Base-by-base conservation (phyloP, 345 rosid species). In the Eucalyptus cloeziana region DNA sequence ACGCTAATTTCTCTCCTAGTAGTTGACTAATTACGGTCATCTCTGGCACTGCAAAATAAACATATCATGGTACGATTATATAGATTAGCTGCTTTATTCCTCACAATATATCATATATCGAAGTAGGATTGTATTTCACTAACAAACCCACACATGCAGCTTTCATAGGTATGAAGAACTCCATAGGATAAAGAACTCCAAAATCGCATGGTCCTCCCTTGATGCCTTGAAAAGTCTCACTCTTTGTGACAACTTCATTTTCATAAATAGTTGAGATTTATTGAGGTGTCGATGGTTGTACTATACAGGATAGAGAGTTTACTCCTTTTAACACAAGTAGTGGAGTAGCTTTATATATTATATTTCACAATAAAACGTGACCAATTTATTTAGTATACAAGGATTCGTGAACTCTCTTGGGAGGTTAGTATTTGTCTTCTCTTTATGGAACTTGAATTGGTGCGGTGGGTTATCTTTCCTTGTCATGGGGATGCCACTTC, bases 181-280 rank as follows among this genome's bases (percentile, higher is more conserved):
- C 2, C 10, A 0, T 6, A 60, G 69, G 69, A 64, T n/a, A 37
- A 12, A 25, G 30, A 64, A 7, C 37, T n/a, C 2, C 10, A 0
- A 64, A n/a, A 64, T n/a, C 21, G 21, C 9, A 64, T 8, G 33
- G 19, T 2, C n/a, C 76, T 64, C 37, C 37, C 10, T 64, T 33
- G 37, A n/a, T 64, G 76, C 16, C 76, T 16, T 64, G 76, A 2
- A 64, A 14, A n/a, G 8, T n/a, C 1, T 64, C 40, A 7, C 1
- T 64, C 76, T 64, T 14, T 64, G 3, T 64, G 8, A 64, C 76
- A 7, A 30, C 37, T 64, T 64, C 31, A 64, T 14, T 64, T 64
- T 64, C 76, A n/a, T 64, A 64, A 14, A 64, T n/a, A 62, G 3
- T 64, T n/a, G 40, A 64, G 40, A 64, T 64, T n/a, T 64, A 64